Evolutionary conservation across 179 eudicot species (phyloP).

Genomic region (Nepenthes alata): DNA sequence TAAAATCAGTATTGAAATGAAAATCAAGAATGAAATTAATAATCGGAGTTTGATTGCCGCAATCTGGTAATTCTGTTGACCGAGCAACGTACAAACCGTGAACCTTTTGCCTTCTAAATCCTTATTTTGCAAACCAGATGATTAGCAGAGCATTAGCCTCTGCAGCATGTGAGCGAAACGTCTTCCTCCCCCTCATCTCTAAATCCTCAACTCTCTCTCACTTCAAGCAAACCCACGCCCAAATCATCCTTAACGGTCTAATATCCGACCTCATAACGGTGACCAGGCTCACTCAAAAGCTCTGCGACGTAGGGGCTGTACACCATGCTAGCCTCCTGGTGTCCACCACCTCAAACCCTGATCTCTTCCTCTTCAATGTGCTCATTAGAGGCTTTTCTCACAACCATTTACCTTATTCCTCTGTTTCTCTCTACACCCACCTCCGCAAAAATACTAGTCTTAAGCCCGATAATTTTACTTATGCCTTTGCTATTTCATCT

Average conservation of each 20-base stretch:
- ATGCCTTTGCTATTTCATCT: constrained; percentile 44
- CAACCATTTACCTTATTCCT: constrained; percentile 19
- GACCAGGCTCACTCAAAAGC: constrained; percentile 66
- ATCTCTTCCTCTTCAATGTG: constrained; percentile 53
- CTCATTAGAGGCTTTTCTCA: constrained; percentile 39
- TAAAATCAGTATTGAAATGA: too few species aligned
- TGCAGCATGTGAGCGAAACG: constrained; percentile 10
- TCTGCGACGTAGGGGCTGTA: constrained; percentile 36
- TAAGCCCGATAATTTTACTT: constrained; percentile 50
- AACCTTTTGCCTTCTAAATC: too few species aligned
- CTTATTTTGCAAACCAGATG: constrained; percentile 18
- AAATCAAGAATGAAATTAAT: too few species aligned
- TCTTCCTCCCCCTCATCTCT: constrained; percentile 33
- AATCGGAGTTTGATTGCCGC: too few species aligned
- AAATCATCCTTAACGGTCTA: constrained; percentile 39
- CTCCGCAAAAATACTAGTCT: constrained; percentile 23
- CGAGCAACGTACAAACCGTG: too few species aligned
- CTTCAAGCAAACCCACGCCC: constrained; percentile 63
- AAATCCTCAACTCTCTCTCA: constrained; percentile 29
- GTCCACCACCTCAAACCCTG: constrained; percentile 29
- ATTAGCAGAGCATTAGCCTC: constrained; percentile 22
- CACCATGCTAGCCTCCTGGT: constrained; percentile 43
- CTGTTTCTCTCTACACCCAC: constrained; percentile 28
- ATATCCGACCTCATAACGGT: constrained; percentile 26
- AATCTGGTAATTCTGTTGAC: too few species aligned